Base-by-base conservation (phyloP, 495 filamentous ascomycete species). In the Evansstolkia leycettana region DNA sequence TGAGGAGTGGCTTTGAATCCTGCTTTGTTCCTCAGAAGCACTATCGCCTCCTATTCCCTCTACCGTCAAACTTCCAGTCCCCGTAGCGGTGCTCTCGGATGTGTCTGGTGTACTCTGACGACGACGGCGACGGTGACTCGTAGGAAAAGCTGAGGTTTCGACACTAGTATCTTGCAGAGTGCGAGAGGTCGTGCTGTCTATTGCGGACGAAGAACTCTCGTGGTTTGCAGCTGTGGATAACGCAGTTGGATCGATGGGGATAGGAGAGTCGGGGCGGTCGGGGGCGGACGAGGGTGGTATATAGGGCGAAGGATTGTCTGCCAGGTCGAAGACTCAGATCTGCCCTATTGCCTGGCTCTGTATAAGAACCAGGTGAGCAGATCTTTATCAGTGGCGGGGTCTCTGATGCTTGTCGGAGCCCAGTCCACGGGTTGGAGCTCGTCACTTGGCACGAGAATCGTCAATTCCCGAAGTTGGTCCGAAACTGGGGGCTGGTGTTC, bases 241-340 rank as follows among this genome's bases (percentile, higher is more conserved):
- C 31, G 51, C 28, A 25, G 49, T 28, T 18, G 48, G 29, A 8
- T 58, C 48, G 43, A 44, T 38, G 45, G 61, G 54, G 43, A 50
- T 52, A 68, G 58, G 55, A 53, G 53, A 46, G 39, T 57, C 39
- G 58, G 75, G 73, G 64, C 64, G 52, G 72, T 73, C 75, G 74
- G 75, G 53, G 58, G 66, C 52, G 71, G 64, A 54, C 62, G 65
- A 69, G 64, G 72, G 56, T 47, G 60, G 49, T 37, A 54, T 53
- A 45, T 57, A 57, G 36, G 57, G 52, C 45, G 64, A 47, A 46
- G 43, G 51, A 60, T 73, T 60, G 68, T 72, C 58, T 61, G 74
- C 76, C 76, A 81, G 76, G 66, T 73, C 76, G 74, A 70, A 62
- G 36, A 47, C 48, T 37, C 49, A 53, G 65, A 59, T 57, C 50